Evolutionary conservation across 176 grass and related monocot species (phyloP).

Genomic region (Carex myosuroides): DNA sequence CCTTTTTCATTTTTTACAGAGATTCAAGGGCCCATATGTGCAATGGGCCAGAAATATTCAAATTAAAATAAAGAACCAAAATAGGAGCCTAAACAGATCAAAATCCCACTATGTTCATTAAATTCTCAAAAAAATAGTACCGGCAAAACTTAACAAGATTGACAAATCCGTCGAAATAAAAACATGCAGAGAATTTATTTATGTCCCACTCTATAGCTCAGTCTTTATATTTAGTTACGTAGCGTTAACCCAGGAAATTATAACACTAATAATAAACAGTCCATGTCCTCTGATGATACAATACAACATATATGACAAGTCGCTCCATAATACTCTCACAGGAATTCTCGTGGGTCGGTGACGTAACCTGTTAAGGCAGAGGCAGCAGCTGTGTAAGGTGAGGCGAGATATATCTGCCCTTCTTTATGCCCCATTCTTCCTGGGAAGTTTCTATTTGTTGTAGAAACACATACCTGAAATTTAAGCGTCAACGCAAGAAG

Average conservation of each 20-base stretch:
- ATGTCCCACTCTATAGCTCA: background rate
- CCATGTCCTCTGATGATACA: background rate
- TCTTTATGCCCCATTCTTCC: conserved; percentile 98
- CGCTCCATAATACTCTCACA: conserved; percentile 10
- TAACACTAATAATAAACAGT: background rate
- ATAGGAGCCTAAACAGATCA: background rate
- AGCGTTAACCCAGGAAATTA: background rate
- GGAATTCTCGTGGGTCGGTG: conserved; percentile 85
- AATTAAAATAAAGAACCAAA: background rate
- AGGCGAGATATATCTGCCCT: conserved; percentile 92
- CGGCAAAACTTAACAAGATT: background rate
- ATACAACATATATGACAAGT: background rate
- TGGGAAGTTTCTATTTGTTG: conserved; percentile 91
- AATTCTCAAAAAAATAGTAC: background rate
- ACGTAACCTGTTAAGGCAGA: conserved; percentile 79
- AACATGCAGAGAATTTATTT: background rate
- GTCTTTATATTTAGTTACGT: background rate
- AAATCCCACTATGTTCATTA: background rate
- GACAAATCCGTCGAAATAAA: background rate
- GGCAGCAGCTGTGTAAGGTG: conserved; percentile 62
- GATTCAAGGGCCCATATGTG: background rate
- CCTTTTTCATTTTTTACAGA: background rate
- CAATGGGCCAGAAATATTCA: background rate
- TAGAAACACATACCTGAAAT: conserved; percentile 77
- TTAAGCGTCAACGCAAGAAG: background rate